Evolutionary conservation across 176 grass and related monocot species (phyloP).

Genomic region (Aegilops speltoides): DNA sequence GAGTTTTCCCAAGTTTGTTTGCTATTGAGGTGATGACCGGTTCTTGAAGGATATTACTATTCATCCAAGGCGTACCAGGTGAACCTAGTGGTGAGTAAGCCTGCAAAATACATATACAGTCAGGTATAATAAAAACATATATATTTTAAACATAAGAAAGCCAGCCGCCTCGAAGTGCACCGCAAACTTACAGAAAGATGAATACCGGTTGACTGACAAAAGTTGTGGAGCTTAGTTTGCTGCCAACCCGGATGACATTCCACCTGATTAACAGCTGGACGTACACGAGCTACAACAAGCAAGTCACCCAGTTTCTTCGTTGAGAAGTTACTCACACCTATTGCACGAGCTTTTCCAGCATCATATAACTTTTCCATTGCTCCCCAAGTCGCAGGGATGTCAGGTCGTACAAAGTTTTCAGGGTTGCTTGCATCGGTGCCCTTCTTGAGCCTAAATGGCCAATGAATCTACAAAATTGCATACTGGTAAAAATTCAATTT

Average conservation of each 20-base stretch:
- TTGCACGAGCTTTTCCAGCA: conserved; percentile 62
- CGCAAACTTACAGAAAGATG: conserved; percentile 58
- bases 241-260: conserved; percentile 78
- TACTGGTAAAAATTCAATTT: too few relatives aligned
- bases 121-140: too few relatives aligned
- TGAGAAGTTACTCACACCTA: conserved; percentile 78
- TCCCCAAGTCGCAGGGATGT: conserved; percentile 61
- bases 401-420: conserved; percentile 51
- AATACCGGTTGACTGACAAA: conserved; percentile 55
- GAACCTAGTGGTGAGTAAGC: conserved; percentile 68
- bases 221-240: conserved; percentile 55
- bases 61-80: conserved; percentile 48
- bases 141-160: background rate
- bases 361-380: conserved; percentile 73
- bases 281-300: conserved; percentile 50
- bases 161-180: background rate
- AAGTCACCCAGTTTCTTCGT: conserved; percentile 71
- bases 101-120: conserved; percentile 38
- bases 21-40: conserved; percentile 40
- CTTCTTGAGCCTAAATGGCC: conserved; percentile 74
- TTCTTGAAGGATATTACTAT: conserved; percentile 39
- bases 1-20: conserved; percentile 63
- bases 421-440: conserved; percentile 26
- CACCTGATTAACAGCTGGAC: conserved; percentile 71
- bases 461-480: conserved; percentile 61